Evolutionary conservation across 257 asterid species (phyloP), one percentile per base, ranked within the genome.

Genomic region (Solanum peruvianum): DNA sequence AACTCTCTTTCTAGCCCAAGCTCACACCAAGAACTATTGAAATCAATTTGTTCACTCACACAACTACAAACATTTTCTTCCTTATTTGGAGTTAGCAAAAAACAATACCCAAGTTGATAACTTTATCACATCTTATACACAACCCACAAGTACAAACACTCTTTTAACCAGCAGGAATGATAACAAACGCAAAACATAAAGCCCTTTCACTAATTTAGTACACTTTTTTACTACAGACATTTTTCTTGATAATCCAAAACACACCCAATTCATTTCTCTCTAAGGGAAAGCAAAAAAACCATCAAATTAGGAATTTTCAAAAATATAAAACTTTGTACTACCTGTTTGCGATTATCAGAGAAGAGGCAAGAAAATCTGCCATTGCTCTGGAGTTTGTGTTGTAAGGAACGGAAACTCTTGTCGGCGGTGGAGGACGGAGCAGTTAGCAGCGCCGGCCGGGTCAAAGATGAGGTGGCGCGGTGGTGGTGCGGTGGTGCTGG

Each of bases 281-380:
- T 64, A 47, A 78, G 23, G 13, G 25, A 78, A 27, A 47, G 18
- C 42, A 2, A 37, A 37, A 37, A 39, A 12, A 1, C 3, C 52
- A 73, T 21, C 18, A 73, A 37, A 21, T n/a, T 37, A 18, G 29
- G 49, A 37, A 35, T 37, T 73, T 37, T 71, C 16, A 2, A 86
- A 33, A 49, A 15, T 10, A 49, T 45, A 15, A 72, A 2, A 7
- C 84, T 71, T 76, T 47, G 85, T 78, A 94, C 66, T 71, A 96
- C 98, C 98, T 94, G 95, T 90, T 88, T 96, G 86, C 94, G 91
- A 87, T 93, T 95, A 81, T 91, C 89, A 23, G 97, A 94, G 87
- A 96, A 96, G 82, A 96, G 94, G 93, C 99, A 96, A 75, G 89
- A 91, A 85, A 92, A 87, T 84, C 92, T 91, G 89, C 91, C 93